phyloP scores from a whole-genome alignment of 495 filamentous ascomycete species.

The Bombardia bombarda region DNA sequence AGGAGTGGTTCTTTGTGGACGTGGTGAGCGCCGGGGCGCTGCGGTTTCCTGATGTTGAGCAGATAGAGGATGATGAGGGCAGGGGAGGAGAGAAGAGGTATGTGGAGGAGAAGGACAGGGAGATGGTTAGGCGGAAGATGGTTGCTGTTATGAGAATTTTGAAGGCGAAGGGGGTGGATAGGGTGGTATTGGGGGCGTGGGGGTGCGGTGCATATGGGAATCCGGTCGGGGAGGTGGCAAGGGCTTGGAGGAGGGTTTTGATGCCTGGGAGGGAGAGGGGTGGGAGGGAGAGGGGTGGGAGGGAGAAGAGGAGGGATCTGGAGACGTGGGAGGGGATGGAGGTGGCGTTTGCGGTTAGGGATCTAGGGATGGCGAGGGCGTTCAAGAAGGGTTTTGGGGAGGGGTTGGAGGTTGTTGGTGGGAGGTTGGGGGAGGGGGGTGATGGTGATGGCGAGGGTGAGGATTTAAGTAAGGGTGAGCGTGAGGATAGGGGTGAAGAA shows the following conservation, averaged over 20 bases:
- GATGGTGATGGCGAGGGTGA: too few relatives aligned
- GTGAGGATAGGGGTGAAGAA: too few relatives aligned
- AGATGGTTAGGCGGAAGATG: constrained; percentile 52
- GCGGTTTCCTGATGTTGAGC: constrained; percentile 34
- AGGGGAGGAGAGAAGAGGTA: constrained; percentile 18
- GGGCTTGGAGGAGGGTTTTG: constrained; percentile 51
- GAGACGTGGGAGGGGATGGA: constrained; percentile 28
- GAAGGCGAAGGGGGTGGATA: constrained; percentile 37
- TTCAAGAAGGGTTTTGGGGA: too few relatives aligned
- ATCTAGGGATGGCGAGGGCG: constrained; percentile 14
- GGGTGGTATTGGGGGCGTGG: constrained; percentile 57
- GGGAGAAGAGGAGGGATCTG: constrained; percentile 8
- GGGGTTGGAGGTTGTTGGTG: too few relatives aligned
- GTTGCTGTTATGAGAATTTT: constrained; percentile 50
- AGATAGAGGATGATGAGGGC: constrained; percentile 4
- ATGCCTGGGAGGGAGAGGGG: constrained; percentile 18
- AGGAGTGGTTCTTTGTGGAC: constrained; percentile 38
- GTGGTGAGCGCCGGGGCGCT: constrained; percentile 53
- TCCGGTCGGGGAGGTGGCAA: constrained; percentile 53
- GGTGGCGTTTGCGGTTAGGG: constrained; percentile 42
- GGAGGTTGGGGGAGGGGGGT: too few relatives aligned
- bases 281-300: constrained; percentile 15
- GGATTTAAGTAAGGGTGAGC: too few relatives aligned
- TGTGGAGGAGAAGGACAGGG: constrained; percentile 30
- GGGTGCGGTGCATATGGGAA: constrained; percentile 63